These are phyloP conservation scores for Penicillium sp. DNA, from an alignment of 2,329 filamentous ascomycete genomes.

Conservation along the genomic window DNA sequence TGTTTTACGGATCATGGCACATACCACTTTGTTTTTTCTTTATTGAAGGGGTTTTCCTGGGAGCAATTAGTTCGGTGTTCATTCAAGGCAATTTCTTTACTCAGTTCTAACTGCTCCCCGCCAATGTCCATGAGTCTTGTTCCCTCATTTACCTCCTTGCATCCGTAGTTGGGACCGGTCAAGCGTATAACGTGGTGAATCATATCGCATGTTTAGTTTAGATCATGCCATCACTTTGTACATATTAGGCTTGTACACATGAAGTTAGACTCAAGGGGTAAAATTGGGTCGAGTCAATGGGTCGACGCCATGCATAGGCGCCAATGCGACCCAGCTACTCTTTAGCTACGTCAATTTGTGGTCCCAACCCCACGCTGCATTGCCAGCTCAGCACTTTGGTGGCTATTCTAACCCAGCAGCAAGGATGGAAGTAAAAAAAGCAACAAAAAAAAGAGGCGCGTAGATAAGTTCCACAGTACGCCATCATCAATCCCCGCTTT, in stretches of 20 bases:
- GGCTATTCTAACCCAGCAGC: conserved; percentile 3
- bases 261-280: neutral
- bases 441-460: neutral
- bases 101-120: conserved; percentile 33
- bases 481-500: conserved; percentile 5
- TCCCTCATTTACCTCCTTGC: conserved; percentile 25
- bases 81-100: conserved; percentile 33
- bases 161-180: conserved; percentile 5
- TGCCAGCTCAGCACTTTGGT: conserved; percentile 7
- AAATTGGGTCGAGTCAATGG: conserved; percentile 1
- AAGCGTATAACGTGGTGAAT: neutral
- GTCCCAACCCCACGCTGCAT: conserved; percentile 3
- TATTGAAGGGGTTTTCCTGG: conserved; percentile 17
- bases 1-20: conserved; percentile 33
- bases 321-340: neutral
- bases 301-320: conserved; percentile 3
- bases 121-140: conserved; percentile 30
- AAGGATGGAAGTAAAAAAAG: neutral
- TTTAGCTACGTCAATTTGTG: neutral
- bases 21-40: conserved; percentile 30
- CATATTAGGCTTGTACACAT: neutral
- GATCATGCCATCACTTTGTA: neutral
- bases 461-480: conserved; percentile 1
- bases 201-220: no score
- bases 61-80: conserved; percentile 34